Evolutionary conservation across 1,284 basidiomycete species (phyloP).

Genomic region (Coniferiporia weirii): DNA sequence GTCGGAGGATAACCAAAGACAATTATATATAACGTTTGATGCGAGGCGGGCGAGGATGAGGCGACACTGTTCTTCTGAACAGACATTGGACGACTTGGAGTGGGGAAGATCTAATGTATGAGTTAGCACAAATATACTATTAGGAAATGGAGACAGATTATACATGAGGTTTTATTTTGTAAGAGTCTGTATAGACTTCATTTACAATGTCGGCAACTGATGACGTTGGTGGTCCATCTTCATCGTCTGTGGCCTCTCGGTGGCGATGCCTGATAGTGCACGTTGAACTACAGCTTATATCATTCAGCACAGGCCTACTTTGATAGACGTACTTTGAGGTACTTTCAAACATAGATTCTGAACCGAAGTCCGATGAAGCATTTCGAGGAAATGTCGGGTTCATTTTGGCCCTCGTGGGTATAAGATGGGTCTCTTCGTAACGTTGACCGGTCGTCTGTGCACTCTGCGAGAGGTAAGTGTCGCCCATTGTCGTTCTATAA

Average conservation of each 20-base stretch:
- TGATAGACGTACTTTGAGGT: constrained; percentile 39
- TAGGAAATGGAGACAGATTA: constrained; percentile 21
- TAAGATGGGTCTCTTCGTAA: constrained; percentile 60
- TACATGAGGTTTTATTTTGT: constrained; percentile 42
- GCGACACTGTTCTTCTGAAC: constrained; percentile 28
- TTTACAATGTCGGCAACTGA: constrained; percentile 69
- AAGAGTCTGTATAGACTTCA: constrained; percentile 42
- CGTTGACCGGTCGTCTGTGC: constrained; percentile 54
- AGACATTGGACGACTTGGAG: constrained; percentile 31
- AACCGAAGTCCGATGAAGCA: constrained; percentile 61
- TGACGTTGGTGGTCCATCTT: constrained; percentile 66
- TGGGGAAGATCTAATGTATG: constrained; percentile 13
- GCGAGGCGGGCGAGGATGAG: constrained; percentile 24
- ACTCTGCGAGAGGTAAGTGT: constrained; percentile 31
- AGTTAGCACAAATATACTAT: constrained; percentile 4
- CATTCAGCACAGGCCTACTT: background rate
- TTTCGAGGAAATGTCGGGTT: constrained; percentile 59
- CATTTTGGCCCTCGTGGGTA: constrained; percentile 73
- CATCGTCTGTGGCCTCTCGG: constrained; percentile 57
- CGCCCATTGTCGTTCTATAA: background rate
- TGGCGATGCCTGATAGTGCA: constrained; percentile 34
- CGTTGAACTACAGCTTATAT: background rate
- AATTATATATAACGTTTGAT: constrained; percentile 49
- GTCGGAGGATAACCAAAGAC: constrained; percentile 75
- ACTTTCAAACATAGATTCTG: constrained; percentile 77